Base-by-base conservation (phyloP, 495 filamentous ascomycete genomes). In the Podospora pseudopauciseta region DNA sequence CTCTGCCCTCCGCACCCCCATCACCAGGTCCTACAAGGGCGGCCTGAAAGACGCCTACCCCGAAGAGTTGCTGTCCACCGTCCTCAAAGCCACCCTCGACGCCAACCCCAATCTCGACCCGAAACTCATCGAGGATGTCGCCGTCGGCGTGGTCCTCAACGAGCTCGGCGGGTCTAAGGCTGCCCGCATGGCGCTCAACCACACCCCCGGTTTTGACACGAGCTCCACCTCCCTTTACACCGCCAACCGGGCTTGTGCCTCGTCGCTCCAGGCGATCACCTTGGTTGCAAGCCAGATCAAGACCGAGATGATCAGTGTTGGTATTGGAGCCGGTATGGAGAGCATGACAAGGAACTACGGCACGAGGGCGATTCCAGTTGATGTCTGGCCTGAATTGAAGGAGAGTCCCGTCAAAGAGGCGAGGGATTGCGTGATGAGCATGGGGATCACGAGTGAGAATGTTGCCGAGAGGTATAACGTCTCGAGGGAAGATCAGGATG, bases 401-500 rank as follows among this genome's bases (percentile, higher is more conserved):
- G 84, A 91, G 2, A 87, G 82, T 1, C 75, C 75, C 7, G 87
- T 86, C 6, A 82, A 90, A 76, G 90, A 95, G 66, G 90, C 91
- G 7, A 76, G 84, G 54, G 93, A 96, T 75, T 96, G 93, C 73
- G 88, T 97, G 73, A 95, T 96, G 93, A 87, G 88, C 65, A 97
- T 97, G 94, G 93, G 94, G 0, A 74, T 94, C 57, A 97, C 94
- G n/a, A 87, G 87, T 27, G 94, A 97, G 83, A 97, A 97, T 72
- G 93, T 97, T 11, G 92, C 93, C 0, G 78, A 80, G 69, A 81
- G 93, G 61, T 94, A 96, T 71, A 86, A 86, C 5, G 84, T 97
- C n/a, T 81, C 77, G 11, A 78, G 94, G 20, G 82, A 77, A 4
- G 92, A 94, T 68, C 93, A 96, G 81, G 94, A 97, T 76, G 88